Evolutionary conservation across 169 alveolate species (phyloP).

Genomic region (Cyclospora cayetanensis): DNA sequence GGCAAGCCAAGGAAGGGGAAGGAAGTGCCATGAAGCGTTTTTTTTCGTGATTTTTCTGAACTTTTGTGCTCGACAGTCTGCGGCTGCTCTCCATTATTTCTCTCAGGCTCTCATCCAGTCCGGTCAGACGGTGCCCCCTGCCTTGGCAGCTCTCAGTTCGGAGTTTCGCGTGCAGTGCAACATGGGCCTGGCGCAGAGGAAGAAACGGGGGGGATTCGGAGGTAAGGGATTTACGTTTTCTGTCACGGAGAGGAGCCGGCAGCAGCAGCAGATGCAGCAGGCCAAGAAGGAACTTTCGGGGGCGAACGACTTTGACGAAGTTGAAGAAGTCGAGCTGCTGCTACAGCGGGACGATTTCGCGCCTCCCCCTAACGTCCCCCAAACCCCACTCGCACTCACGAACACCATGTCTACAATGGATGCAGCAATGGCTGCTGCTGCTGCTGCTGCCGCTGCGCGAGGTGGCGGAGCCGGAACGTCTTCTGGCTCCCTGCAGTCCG

Average conservation of each 20-base stretch:
- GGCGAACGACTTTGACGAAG: conserved; percentile 57
- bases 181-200: conserved; percentile 85
- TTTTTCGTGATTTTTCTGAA: no score
- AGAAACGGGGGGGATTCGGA: conserved; percentile 90
- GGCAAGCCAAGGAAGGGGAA: no score
- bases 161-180: conserved; percentile 81
- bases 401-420: conserved; percentile 45
- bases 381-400: not conserved
- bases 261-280: conserved; percentile 86
- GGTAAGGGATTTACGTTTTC: conserved; percentile 97
- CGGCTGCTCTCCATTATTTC: no score
- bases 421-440: conserved; percentile 42
- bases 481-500: conserved; percentile 64
- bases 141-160: conserved; percentile 83
- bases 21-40: no score
- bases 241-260: conserved; percentile 91
- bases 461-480: conserved; percentile 30
- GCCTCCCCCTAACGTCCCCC: not conserved
- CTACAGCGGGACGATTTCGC: conserved; percentile 50
- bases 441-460: conserved; percentile 57
- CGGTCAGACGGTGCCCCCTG: conserved; percentile 89
- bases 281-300: conserved; percentile 87
- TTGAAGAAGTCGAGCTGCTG: conserved; percentile 58
- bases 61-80: no score
- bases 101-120: conserved; percentile 84